Evolutionary conservation across 2,329 filamentous ascomycete genomes (phyloP).

Genomic region (Cladophialophora immunda): DNA sequence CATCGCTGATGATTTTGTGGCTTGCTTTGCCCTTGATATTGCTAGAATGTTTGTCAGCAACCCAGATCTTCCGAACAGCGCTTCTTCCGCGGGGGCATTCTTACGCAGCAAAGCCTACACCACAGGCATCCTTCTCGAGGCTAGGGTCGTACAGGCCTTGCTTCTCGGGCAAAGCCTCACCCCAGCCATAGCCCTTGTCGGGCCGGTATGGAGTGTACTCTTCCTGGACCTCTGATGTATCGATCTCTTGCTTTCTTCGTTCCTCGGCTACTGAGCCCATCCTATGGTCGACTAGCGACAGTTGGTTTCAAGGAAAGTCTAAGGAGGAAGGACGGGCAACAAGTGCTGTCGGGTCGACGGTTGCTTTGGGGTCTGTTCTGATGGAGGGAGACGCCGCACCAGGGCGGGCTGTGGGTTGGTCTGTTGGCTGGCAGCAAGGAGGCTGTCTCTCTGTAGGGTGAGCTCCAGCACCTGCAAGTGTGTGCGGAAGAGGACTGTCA

Average conservation of each 20-base stretch:
- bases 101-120: constrained; percentile 99
- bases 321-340: constrained; percentile 1
- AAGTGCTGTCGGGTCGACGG: not conserved
- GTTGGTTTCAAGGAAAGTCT: not conserved
- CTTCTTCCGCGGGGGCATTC: constrained; percentile 97
- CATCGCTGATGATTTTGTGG: constrained; percentile 99
- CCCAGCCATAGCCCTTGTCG: constrained; percentile 83
- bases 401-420: not conserved
- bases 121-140: constrained; percentile 98
- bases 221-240: constrained; percentile 55
- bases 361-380: not conserved
- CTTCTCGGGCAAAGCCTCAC: constrained; percentile 93
- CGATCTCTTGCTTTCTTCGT: constrained; percentile 55
- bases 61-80: not conserved
- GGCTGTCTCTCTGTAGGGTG: constrained; percentile 32
- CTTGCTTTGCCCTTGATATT: constrained; percentile 97
- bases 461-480: constrained; percentile 24
- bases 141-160: constrained; percentile 97
- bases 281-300: constrained; percentile 46
- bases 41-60: constrained; percentile 58
- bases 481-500: constrained; percentile 13
- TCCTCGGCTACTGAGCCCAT: constrained; percentile 61
- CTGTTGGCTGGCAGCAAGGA: constrained; percentile 30
- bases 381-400: constrained; percentile 2
- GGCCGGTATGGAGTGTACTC: constrained; percentile 64